A percentile compares a stretch with the other conserved stretches of the same genome.
Conservation (phyloP, 352 stramenopile genomes). For the Pythium vanterpoolii region DNA sequence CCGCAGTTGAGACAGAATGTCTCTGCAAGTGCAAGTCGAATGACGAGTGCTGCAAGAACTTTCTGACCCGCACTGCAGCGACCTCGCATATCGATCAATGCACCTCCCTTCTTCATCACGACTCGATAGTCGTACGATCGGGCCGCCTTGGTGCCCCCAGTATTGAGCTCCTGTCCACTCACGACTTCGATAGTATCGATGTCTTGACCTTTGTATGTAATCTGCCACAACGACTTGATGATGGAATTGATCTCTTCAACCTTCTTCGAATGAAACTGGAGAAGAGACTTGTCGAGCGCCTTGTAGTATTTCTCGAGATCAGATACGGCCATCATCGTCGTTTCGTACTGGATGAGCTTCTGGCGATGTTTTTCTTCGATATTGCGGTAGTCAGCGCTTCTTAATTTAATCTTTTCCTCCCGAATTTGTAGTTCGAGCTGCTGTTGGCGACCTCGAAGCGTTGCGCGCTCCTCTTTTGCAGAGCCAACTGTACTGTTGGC, state of each 20-base stretch:
- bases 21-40: constrained; percentile 97
- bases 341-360: constrained; percentile 95
- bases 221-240: constrained; percentile 96
- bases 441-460: constrained; percentile 46
- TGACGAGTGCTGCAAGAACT: constrained; percentile 94
- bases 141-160: constrained; percentile 35
- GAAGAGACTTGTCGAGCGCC: constrained; percentile 93
- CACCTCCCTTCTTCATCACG: constrained; percentile 97
- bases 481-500: constrained; percentile 30
- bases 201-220: constrained; percentile 99
- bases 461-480: constrained; percentile 35
- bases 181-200: constrained; percentile 99
- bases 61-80: constrained; percentile 99
- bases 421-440: constrained; percentile 52
- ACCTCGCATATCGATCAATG: constrained; percentile 98
- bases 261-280: constrained; percentile 98
- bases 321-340: constrained; percentile 92
- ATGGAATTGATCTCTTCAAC: constrained; percentile 99
- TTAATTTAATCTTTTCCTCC: constrained; percentile 61
- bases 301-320: constrained; percentile 98
- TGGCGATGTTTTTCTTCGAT: constrained; percentile 93
- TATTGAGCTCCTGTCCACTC: constrained; percentile 87
- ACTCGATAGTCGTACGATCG: constrained; percentile 99
- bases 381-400: constrained; percentile 80
- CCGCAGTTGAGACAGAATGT: constrained; percentile 99